Conservation (phyloP, 345 rosid species). For the Dipteronia sinensis region DNA sequence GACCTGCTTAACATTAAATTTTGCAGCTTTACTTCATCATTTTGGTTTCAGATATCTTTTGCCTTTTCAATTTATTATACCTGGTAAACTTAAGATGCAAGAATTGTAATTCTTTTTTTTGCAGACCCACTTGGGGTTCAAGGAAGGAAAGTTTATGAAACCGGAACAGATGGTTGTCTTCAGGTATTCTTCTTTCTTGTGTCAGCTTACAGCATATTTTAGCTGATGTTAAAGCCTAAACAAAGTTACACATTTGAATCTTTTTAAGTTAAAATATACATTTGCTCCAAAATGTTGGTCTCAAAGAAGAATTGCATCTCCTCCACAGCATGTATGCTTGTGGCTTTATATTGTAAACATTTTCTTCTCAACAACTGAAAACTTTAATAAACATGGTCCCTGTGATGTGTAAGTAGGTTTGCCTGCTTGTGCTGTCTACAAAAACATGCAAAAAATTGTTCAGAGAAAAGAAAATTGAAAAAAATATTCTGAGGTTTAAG, state of each 20-base stretch:
- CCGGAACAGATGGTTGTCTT: slow-evolving; percentile 63
- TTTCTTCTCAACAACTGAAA: not conserved
- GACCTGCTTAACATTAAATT: slow-evolving; percentile 1
- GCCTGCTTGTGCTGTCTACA: slow-evolving; percentile 4
- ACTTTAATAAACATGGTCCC: not conserved
- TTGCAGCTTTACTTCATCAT: not conserved
- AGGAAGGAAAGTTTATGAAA: slow-evolving; percentile 73
- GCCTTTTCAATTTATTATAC: not conserved
- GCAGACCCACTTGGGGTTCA: slow-evolving; percentile 96
- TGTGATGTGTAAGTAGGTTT: not conserved
- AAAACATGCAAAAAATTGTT: not conserved
- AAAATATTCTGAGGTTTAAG: not conserved
- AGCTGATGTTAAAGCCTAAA: not conserved
- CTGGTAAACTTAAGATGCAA: slow-evolving; percentile 9
- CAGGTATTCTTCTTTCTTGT: slow-evolving; percentile 47
- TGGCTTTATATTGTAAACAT: not conserved
- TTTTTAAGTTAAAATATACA: not conserved
- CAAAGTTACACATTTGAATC: not conserved
- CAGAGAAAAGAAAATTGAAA: not conserved
- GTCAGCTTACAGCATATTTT: slow-evolving; percentile 11
- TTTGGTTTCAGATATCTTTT: slow-evolving; percentile 6
- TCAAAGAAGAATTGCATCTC: not conserved
- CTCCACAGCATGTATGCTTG: not conserved
- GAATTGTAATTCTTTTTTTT: slow-evolving; percentile 31
- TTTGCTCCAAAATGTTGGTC: not conserved